Percentiles rank a stretch among this genome's conserved stretches.
Evolutionary conservation across 1,284 basidiomycete genomes (phyloP).

Genomic region (Prillingera fragicola): DNA sequence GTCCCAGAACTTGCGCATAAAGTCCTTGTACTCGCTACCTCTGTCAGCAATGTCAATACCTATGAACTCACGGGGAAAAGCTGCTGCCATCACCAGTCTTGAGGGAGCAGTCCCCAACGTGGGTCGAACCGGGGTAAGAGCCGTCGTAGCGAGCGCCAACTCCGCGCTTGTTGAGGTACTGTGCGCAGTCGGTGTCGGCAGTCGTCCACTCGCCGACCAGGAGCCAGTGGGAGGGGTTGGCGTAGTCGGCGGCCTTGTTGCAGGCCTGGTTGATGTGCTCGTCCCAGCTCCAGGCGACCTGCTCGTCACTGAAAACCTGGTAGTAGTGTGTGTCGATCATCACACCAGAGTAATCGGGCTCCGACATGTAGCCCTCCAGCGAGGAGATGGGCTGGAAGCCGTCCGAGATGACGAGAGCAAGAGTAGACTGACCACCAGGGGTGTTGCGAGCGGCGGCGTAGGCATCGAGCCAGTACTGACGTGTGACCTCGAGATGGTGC

Average conservation of each 20-base stretch:
- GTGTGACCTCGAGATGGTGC: constrained; percentile 53
- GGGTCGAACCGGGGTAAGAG: constrained; percentile 59
- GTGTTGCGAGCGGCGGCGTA: constrained; percentile 60
- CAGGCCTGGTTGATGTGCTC: constrained; percentile 64
- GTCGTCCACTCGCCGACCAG: constrained; percentile 74
- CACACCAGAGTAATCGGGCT: constrained; percentile 57
- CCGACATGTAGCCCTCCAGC: constrained; percentile 65
- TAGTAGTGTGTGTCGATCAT: constrained; percentile 80
- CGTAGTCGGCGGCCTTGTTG: constrained; percentile 51
- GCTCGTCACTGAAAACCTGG: constrained; percentile 64
- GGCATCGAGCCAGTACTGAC: constrained; percentile 61
- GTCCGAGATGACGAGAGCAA: constrained; percentile 66
- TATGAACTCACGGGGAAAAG: constrained; percentile 55
- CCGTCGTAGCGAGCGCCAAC: constrained; percentile 76
- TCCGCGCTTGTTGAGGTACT: constrained; percentile 66
- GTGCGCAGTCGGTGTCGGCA: constrained; percentile 69
- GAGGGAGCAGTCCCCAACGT: constrained; percentile 66
- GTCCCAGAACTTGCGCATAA: constrained; percentile 77
- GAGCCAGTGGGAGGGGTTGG: constrained; percentile 59
- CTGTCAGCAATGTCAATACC: background rate
- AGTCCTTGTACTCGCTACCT: constrained; percentile 71
- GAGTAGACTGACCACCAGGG: constrained; percentile 26
- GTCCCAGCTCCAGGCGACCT: constrained; percentile 55
- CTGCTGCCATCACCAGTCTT: constrained; percentile 64
- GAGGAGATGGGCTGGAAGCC: constrained; percentile 72